Evolutionary conservation across 108 stramenopile species (phyloP).

Genomic region (Heterococcus sp.): DNA sequence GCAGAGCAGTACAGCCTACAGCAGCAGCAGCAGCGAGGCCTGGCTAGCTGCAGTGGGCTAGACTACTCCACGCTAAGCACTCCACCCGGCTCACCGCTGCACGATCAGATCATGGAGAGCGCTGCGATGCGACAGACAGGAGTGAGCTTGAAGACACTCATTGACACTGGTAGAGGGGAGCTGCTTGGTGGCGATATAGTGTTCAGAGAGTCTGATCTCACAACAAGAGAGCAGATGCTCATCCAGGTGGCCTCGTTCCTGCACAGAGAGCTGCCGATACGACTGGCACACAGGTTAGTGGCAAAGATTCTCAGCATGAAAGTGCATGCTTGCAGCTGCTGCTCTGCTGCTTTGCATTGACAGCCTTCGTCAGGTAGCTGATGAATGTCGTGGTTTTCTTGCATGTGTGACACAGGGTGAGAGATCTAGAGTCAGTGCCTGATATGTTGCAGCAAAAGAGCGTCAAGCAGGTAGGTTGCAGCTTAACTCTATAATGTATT

Average conservation of each 20-base stretch:
- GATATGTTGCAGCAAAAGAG: constrained; percentile 44
- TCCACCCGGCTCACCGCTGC: constrained; percentile 2
- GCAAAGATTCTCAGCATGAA: no score
- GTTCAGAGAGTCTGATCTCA: background rate
- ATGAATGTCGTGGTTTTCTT: no score
- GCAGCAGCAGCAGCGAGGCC: background rate
- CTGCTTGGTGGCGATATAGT: constrained; percentile 38
- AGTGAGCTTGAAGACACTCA: constrained; percentile 53
- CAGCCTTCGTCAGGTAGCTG: no score
- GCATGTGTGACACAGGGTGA: no score
- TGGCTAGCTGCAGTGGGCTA: background rate
- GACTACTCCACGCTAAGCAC: background rate
- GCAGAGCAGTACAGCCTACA: background rate
- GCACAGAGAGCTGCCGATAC: constrained; percentile 90
- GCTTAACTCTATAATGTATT: no score
- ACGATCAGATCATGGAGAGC: constrained; percentile 46
- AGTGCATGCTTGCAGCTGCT: no score
- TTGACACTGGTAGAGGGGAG: constrained; percentile 54
- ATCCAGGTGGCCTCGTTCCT: constrained; percentile 81
- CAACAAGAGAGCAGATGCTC: background rate
- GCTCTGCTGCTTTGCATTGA: no score
- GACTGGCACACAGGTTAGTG: constrained; percentile 81
- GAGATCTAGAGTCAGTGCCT: constrained; percentile 78
- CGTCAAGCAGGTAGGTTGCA: constrained; percentile 42
- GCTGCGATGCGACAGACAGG: constrained; percentile 39